These are phyloP conservation scores for Globisporangium paddicum DNA, from an alignment of 352 stramenopile species.

Conservation along the genomic window DNA sequence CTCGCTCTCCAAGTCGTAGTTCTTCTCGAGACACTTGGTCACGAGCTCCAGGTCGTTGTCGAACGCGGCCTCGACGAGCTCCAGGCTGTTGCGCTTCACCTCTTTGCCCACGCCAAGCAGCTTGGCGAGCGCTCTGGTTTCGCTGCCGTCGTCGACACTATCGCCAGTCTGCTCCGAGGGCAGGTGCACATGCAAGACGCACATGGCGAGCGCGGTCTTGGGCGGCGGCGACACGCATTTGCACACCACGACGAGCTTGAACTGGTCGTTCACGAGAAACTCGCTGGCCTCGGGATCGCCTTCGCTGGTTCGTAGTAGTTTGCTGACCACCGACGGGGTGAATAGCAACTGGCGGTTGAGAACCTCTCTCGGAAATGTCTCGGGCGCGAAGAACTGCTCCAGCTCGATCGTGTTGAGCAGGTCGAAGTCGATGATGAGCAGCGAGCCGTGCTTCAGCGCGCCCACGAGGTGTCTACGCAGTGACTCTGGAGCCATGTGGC, in stretches of 20 bases:
- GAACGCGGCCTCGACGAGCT: constrained; percentile 88
- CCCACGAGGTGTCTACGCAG: constrained; percentile 73
- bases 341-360: constrained; percentile 67
- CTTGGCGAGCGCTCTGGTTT: constrained; percentile 29
- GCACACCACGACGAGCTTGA: constrained; percentile 82
- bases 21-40: constrained; percentile 70
- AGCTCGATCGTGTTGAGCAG: constrained; percentile 56
- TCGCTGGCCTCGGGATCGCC: constrained; percentile 46
- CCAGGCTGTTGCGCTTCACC: constrained; percentile 63
- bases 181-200: constrained; percentile 46
- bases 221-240: constrained; percentile 32
- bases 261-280: constrained; percentile 82
- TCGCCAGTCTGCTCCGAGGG: constrained; percentile 10
- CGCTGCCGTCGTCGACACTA: constrained; percentile 5
- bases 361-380: constrained; percentile 68
- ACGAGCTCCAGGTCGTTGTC: constrained; percentile 80
- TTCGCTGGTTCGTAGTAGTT: constrained; percentile 34
- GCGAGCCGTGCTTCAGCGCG: constrained; percentile 60
- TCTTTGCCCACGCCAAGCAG: constrained; percentile 53
- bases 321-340: constrained; percentile 47
- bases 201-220: constrained; percentile 60
- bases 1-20: constrained; percentile 83
- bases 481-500: constrained; percentile 60
- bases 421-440: constrained; percentile 80
- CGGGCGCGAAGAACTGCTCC: constrained; percentile 68